Evolutionary conservation across 768 basidiomycete genomes (phyloP).

Genomic region (Psilocybe cyanescens): DNA sequence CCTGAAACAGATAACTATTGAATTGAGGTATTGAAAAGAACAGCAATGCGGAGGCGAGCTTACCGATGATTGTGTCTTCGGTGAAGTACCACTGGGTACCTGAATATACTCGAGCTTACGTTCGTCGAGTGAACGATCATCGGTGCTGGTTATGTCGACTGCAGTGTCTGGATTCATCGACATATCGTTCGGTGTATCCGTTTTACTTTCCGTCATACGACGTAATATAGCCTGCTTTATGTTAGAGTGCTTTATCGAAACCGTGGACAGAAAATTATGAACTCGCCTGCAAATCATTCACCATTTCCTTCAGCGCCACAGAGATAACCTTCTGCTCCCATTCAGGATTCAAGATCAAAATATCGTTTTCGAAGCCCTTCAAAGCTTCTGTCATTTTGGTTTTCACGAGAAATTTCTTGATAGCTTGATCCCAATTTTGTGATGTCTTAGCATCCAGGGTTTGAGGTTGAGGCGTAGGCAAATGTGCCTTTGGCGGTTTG

Average conservation of each 20-base stretch:
- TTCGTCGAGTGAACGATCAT: constrained; percentile 54
- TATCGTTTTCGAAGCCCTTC: constrained; percentile 69
- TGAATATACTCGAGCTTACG: constrained; percentile 70
- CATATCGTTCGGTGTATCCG: constrained; percentile 3
- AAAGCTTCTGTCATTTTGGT: constrained; percentile 62
- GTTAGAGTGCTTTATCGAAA: constrained; percentile 11
- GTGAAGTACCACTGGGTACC: constrained; percentile 45
- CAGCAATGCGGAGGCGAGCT: constrained; percentile 25
- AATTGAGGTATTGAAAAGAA: constrained; percentile 4
- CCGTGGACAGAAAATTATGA: not conserved
- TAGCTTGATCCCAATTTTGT: constrained; percentile 63
- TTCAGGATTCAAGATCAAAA: constrained; percentile 67
- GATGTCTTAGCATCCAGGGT: constrained; percentile 40
- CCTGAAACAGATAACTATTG: constrained; percentile 37
- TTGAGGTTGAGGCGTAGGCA: constrained; percentile 33
- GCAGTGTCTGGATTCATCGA: constrained; percentile 16
- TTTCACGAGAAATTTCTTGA: constrained; percentile 56
- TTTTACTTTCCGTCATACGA: constrained; percentile 22
- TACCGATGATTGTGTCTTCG: constrained; percentile 64
- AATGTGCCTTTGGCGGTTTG: constrained; percentile 9
- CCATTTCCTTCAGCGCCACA: constrained; percentile 54
- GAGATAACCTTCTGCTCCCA: constrained; percentile 67
- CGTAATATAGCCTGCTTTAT: constrained; percentile 19
- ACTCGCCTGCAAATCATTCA: constrained; percentile 55
- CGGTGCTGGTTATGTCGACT: constrained; percentile 9